phyloP scores from a whole-genome alignment of 73 alveolate genomes.

The Urostyla sp. region DNA sequence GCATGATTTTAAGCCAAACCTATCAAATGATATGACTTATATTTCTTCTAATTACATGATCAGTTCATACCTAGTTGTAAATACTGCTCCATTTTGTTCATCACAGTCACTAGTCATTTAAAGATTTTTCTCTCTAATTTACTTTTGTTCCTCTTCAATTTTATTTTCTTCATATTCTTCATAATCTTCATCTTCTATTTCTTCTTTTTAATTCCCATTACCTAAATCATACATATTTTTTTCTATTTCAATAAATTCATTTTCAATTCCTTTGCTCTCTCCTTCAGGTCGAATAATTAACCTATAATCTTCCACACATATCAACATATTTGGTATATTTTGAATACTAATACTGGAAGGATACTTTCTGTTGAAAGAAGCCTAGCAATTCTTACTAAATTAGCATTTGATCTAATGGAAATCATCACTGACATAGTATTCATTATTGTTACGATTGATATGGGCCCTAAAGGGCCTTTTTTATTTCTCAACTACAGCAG shows the following conservation, averaged over 20 bases:
- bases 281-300: not conserved
- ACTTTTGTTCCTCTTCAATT: conserved; percentile 17
- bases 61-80: no score
- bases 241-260: not conserved
- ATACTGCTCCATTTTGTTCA: no score
- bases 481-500: conserved; percentile 4
- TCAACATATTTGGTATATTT: conserved; percentile 27
- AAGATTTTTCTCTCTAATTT: no score
- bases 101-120: no score
- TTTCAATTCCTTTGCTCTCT: not conserved
- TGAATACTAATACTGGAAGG: conserved; percentile 18
- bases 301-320: conserved; percentile 23
- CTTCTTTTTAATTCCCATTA: not conserved
- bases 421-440: conserved; percentile 31
- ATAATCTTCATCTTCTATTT: not conserved
- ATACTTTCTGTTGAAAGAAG: not conserved
- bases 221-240: conserved; percentile 28
- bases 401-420: conserved; percentile 30
- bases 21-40: conserved; percentile 43
- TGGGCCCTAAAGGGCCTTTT: conserved; percentile 51
- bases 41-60: conserved; percentile 17
- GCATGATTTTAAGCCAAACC: conserved; percentile 27
- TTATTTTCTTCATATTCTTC: not conserved
- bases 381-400: conserved; percentile 22
- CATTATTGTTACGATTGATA: conserved; percentile 5